Base-by-base conservation (phyloP, 2,329 filamentous ascomycete genomes). In the Cladosporium sp. region DNA sequence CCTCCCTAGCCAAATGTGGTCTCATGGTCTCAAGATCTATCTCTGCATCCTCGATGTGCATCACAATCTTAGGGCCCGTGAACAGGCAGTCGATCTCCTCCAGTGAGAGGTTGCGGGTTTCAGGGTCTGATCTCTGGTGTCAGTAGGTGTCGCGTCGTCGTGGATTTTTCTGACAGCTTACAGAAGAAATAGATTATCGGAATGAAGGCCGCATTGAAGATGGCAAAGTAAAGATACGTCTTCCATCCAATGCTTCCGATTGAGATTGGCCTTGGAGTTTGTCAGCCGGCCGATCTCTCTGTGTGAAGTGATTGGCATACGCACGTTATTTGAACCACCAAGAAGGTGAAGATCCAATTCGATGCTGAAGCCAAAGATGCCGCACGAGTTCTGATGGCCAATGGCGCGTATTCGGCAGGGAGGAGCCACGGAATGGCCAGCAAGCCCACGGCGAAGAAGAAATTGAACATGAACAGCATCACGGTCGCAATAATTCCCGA, bases 371-470 rank as follows among this genome's bases (percentile, higher is more conserved):
- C 95, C 67, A 96, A 73, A 77, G 89, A 95, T 50, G 91, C 90
- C 56, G 91, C 92, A 75, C 96, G 96, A 55, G 92, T 93, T 62
- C 92, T 85, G 67, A 96, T 95, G 74, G 89, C 95, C 54, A 96
- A 78, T 3, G 92, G 91, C 31, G 96, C 78, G 72, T 96, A 95
- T 76, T 97, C 92, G 6, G 92, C 90, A 6, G 92, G 92, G 68
- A 96, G 95, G 13, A 96, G 76, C 92, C 92, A 97, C 8, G 92
- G 92, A 56, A 97, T 93, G 1, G 91, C 60, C n/a, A 61, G 62
- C 38, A 70, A 58, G 14, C 63, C 63, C 11, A 66, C 54, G 14
- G 59, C 63, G 45, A 67, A 66, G 58, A 66, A 66, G 56, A 61
- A 60, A 46, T 66, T 64, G 61, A 66, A 68, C 11, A 63, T 49